phyloP scores from a whole-genome alignment of 2,329 filamentous ascomycete genomes.

The Xylariaceae sp. region DNA sequence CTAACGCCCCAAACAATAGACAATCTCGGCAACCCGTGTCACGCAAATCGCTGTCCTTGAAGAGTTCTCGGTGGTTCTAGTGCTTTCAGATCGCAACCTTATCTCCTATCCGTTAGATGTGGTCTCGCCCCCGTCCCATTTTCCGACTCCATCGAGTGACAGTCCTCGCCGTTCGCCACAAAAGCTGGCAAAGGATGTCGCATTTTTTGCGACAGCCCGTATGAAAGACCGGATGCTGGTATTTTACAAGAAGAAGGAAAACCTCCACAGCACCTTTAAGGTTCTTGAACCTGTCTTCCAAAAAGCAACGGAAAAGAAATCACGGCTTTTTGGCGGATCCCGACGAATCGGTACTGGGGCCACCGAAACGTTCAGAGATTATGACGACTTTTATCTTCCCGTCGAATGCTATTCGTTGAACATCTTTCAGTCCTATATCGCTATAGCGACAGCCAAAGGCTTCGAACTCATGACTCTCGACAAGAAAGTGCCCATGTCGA shows the following conservation, averaged over 20 bases:
- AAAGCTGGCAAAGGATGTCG: conserved; percentile 85
- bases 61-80: conserved; percentile 86
- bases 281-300: conserved; percentile 94
- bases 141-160: conserved; percentile 59
- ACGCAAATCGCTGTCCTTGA: conserved; percentile 93
- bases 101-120: conserved; percentile 92
- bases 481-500: conserved; percentile 92
- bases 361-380: conserved; percentile 96
- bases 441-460: conserved; percentile 83
- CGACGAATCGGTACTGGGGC: conserved; percentile 54
- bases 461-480: conserved; percentile 95
- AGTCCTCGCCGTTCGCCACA: conserved; percentile 82
- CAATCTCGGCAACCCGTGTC: conserved; percentile 69
- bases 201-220: conserved; percentile 90
- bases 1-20: conserved; percentile 41
- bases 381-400: conserved; percentile 97
- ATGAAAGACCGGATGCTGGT: conserved; percentile 96
- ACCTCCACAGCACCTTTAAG: conserved; percentile 89
- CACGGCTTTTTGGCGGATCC: conserved; percentile 58
- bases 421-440: conserved; percentile 89
- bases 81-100: conserved; percentile 85
- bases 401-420: conserved; percentile 93
- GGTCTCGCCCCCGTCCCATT: conserved; percentile 60
- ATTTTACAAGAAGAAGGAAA: conserved; percentile 95
- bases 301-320: conserved; percentile 79